Evolutionary conservation across 1,284 basidiomycete species (phyloP), one percentile per base, ranked within the genome.

Genomic region (Ganoderma resinaceum): DNA sequence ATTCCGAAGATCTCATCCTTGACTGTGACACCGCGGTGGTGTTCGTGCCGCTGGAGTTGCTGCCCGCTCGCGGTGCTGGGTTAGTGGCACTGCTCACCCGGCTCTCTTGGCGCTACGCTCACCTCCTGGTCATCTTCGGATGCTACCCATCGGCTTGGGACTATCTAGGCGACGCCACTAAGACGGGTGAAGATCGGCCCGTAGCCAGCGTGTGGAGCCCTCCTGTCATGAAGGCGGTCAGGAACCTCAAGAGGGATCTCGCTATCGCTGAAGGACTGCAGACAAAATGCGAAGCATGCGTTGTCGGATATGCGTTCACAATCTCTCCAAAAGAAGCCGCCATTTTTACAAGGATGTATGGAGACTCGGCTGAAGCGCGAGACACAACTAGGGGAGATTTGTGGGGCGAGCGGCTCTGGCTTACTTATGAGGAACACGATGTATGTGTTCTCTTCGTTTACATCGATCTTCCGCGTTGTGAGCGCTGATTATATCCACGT

Each of bases 361-460:
- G 91, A 0, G 85, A 91, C 73, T 73, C 82, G 38, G 85, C 86
- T 2, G 84, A 88, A 73, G 76, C 74, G 40, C 76, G 77, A 42
- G 85, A 87, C 73, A 71, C 65, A 23, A 84, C 82, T 16, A 74
- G 74, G 53, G 84, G 85, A 0, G 72, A 77, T 12, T 68, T 89
- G n/a, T 93, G 90, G 91, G 85, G 80, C 9, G 80, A 83, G 43
- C 82, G 91, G 43, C 78, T 73, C 26, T 93, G 91, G 91, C 76
- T 93, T 38, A 83, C 84, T 26, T 79, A 81, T 38, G 88, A 90
- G 31, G 82, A 82, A 12, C 80, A 81, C 58, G 89, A 92, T 78
- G 74, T 76, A 38, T 11, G 75, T 60, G 31, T 69, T 16, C n/a
- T 16, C n/a, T 66, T 26, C 40, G 33, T 64, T 35, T 4, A 12